Evolutionary conservation across 1,139 yeast species (phyloP), one percentile per base, ranked within the genome.

Genomic region (Pneumocystis canis): DNA sequence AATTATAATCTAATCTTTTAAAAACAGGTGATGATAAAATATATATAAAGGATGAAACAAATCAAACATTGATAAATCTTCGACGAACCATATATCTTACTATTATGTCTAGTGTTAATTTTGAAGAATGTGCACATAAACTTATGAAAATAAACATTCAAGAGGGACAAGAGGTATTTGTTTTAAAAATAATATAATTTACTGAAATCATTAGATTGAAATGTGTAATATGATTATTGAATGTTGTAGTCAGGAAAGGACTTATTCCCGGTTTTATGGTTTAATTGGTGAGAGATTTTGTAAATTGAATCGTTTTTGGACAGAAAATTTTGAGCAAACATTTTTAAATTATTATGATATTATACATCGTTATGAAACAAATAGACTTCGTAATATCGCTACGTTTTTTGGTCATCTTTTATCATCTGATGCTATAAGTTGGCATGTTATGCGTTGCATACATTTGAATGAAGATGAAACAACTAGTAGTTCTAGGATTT

Each of bases 71-170:
- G 47, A 76, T 83, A 2, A 82, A 82, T 16, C 47, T 59, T 5
- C 47, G 89, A 67, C 87, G 89, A 70, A 80, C 81, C 1, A 86
- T 90, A 1, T 90, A 90, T 69, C 76, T 89, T 60, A 85, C 94
- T 0, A 77, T 92, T 37, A 89, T 88, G 87, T 88, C 97, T n/a
- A 84, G 96, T 63, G 82, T 90, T 83, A 85, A 95, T 0, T 84
- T 92, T 2, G 96, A 89, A 68, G 99, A 92, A 76, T 94, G 96
- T 0, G 89, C 88, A 0, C 97, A 90, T 73, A 90, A 90, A 72
- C 74, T 92, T 14, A 69, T 87, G 58, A 80, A 80, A 69, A 71
- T 75, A 47, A 61, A 67, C 3, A 67, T 71, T 3, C 72, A 73
- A 0, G 68, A 66, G 11, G 73, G 72, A 6, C 71, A 71, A 57